Evolutionary conservation across 306 rosid genomes (phyloP), one percentile per base, ranked within the genome.

Genomic region (Dryas octopetala): DNA sequence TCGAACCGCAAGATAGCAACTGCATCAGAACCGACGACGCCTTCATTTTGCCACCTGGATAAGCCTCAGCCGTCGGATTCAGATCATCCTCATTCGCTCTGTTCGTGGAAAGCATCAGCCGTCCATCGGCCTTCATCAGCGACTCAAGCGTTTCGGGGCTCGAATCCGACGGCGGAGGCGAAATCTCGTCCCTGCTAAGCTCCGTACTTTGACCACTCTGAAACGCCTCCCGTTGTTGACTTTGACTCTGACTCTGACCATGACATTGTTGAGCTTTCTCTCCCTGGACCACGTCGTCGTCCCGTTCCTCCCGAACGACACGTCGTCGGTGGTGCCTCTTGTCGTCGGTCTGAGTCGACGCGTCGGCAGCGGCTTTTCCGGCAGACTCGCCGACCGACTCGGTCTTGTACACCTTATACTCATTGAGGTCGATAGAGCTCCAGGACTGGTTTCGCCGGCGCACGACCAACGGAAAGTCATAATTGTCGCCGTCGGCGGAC

Each of bases 91-190:
- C 86, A 6, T 13, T 73, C 3, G 48, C 53, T 7, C 65, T 80
- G 73, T 69, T 5, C 17, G 81, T 5, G 26, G 80, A 55, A 67
- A 89, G 58, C 78, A 88, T 84, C 16, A 88, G 61, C 83, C 97
- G 89, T 54, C 88, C 87, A 53, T 89, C 97, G 0, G 92, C 96
- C 62, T 85, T 95, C 99, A 95, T 86, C 65, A 92, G 70, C 45
- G 97, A 86, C 65, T 93, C 99, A 0, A 95, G 76, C 1, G 99
- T 92, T 65, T 95, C 99, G 1, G 99, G 97, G 74, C 97, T 95
- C 49, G 97, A 95, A 89, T 95, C 96, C 0, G 97, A 95, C 85
- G 96, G 97, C 51, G 99, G 99, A 71, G 99, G 99, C 49, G 99
- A 92, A 65, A 95, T 95, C 79, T 95, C 98, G n/a, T 78, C 96